Evolutionary conservation across 495 filamentous ascomycete genomes (phyloP), one percentile per base, ranked within the genome.

Genomic region (Sphaerosporella brunnea): DNA sequence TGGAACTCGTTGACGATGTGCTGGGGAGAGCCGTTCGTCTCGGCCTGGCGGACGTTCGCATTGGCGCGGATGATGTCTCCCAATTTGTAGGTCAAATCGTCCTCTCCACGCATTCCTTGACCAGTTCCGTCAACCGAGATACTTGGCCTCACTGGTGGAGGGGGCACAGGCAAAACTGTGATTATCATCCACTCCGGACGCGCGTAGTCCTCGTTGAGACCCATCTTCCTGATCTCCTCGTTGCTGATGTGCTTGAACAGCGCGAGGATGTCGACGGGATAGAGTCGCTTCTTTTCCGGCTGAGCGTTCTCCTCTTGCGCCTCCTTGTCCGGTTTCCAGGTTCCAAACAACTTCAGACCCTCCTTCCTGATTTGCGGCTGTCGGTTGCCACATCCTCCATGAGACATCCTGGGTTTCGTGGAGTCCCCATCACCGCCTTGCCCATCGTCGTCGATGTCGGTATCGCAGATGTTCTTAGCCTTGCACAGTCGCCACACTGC

Each of bases 31-130:
- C 88, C 87, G 62, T 94, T 84, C 36, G 79, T 73, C 49, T 90
- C 79, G 37, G 85, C 86, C 45, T 85, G 77, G 34, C 79, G 74
- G 24, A 99, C 86, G 54, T 93, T 95, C 54, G 80, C 78, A 67
- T 96, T 99, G 46, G 92, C 90, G 53, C 90, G 86, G 50, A 99
- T 87, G 60, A 99, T 94, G 65, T 99, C 90, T 52, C 86, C 85
- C 37, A 99, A 69, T 64, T 99, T 99, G 69, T 93, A 96, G 0
- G 90, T 99, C 71, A 99, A 69, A 71, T 99, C 90, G 62, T 99
- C 90, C 63, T 99, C 90, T 59, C 88, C 87, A 38, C 90, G 79
- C 64, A 84, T 72, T 49, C 88, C 90, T 37, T 70, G 68, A 30
- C 73, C 76, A 38, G 82, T 85, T 48, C 88, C 88, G 65, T 95